Evolutionary conservation across 371 early-diverging fungal genomes (phyloP).

Genomic region (Catenaria anguillulae): DNA sequence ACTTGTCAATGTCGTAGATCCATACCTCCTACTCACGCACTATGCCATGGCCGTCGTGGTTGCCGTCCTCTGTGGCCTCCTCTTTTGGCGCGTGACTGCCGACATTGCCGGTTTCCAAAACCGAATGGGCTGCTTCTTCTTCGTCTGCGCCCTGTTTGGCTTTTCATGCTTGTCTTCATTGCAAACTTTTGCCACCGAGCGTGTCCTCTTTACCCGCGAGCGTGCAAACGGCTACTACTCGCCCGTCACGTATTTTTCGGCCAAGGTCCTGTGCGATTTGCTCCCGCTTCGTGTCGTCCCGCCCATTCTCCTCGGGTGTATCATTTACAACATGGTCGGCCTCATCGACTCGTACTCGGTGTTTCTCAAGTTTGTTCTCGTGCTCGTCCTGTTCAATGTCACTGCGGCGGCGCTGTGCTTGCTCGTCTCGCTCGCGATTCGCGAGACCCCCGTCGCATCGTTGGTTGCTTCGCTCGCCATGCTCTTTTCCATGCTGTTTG

Average conservation of each 20-base stretch:
- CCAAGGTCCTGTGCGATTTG: conserved; percentile 66
- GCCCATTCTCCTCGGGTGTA: conserved; percentile 62
- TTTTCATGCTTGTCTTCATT: conserved; percentile 61
- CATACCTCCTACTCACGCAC: conserved; percentile 7
- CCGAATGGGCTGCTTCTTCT: conserved; percentile 70
- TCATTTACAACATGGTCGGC: conserved; percentile 78
- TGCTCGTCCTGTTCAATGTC: conserved; percentile 70
- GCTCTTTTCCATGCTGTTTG: conserved; percentile 80
- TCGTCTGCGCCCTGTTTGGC: conserved; percentile 63
- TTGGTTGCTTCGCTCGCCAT: conserved; percentile 60
- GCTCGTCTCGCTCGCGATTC: conserved; percentile 55
- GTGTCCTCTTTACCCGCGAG: conserved; percentile 64
- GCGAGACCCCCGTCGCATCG: conserved; percentile 62
- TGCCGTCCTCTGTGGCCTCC: conserved; percentile 58
- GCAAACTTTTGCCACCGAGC: conserved; percentile 52
- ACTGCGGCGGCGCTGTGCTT: conserved; percentile 66
- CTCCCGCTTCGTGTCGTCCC: conserved; percentile 68
- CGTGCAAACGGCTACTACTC: conserved; percentile 73
- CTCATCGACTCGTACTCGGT: conserved; percentile 44
- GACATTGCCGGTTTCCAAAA: conserved; percentile 76
- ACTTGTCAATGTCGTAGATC: conserved; percentile 11
- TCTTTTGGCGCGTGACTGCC: conserved; percentile 64
- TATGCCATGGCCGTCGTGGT: conserved; percentile 32
- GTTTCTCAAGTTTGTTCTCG: conserved; percentile 67
- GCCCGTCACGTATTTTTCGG: conserved; percentile 52